A percentile compares a stretch with the other conserved stretches of the same genome.
These are phyloP conservation scores for Candida vaughaniae DNA, from an alignment of 805 yeast genomes.

Conservation along the genomic window DNA sequence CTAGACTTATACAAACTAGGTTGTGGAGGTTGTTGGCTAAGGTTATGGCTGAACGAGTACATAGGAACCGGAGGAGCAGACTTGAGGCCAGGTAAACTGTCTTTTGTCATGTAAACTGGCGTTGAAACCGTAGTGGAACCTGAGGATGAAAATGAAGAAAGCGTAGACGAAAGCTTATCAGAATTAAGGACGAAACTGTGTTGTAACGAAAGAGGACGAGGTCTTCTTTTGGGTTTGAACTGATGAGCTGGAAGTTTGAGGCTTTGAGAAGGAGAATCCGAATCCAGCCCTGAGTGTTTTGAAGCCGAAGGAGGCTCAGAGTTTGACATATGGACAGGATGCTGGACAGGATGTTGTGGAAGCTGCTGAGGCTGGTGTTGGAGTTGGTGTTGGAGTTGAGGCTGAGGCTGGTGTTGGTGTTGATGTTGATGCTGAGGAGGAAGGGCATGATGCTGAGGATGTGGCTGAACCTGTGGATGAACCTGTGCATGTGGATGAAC, in stretches of 20 bases:
- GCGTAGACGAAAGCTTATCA: constrained; percentile 13
- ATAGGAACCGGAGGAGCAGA: constrained; percentile 26
- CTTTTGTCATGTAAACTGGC: constrained; percentile 5
- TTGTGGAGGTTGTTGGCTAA: constrained; percentile 9
- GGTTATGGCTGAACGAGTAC: constrained; percentile 12
- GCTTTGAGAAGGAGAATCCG: neutral
- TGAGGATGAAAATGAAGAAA: constrained; percentile 11
- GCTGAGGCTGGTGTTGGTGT: constrained; percentile 5
- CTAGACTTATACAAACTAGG: constrained; percentile 6
- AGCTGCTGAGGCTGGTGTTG: neutral
- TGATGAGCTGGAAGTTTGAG: constrained; percentile 14
- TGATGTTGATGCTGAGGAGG: constrained; percentile 7
- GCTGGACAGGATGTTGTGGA: neutral
- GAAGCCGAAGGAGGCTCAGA: neutral
- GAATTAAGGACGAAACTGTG: constrained; percentile 27
- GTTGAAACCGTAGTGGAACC: constrained; percentile 7
- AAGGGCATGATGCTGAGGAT: constrained; percentile 6
- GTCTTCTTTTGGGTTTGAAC: constrained; percentile 40
- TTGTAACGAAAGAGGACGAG: constrained; percentile 37
- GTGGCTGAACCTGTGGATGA: neutral
- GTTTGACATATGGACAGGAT: neutral
- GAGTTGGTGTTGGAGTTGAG: constrained; percentile 7
- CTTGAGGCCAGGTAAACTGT: constrained; percentile 11
- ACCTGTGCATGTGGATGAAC: constrained; percentile 2
- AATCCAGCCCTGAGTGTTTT: neutral